These are phyloP conservation scores for Leccinum pellstonianum DNA, from an alignment of 768 basidiomycete species.

Conservation along the genomic window DNA sequence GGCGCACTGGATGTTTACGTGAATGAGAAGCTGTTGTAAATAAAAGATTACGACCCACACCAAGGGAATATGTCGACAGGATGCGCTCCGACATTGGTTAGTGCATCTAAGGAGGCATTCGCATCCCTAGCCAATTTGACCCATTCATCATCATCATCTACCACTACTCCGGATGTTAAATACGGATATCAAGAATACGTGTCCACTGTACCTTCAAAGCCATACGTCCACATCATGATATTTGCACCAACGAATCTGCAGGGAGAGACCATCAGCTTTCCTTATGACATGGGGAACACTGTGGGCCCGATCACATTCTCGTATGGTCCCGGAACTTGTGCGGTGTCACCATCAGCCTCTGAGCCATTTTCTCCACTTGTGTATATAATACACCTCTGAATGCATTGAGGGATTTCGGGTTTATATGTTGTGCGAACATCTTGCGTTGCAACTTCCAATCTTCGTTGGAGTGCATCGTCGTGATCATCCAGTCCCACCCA, in stretches of 20 bases:
- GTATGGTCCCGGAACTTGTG: slow-evolving; percentile 4
- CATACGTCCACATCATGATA: slow-evolving; percentile 8
- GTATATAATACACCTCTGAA: background rate
- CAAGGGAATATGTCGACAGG: slow-evolving; percentile 10
- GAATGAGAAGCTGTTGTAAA: background rate
- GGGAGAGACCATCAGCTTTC: background rate
- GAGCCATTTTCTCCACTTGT: background rate
- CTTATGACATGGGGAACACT: background rate
- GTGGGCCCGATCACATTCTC: background rate
- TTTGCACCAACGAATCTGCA: slow-evolving; percentile 3
- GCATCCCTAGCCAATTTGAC: slow-evolving; percentile 5
- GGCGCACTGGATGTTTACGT: background rate
- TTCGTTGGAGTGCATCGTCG: background rate
- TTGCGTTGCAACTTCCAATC: slow-evolving; percentile 7
- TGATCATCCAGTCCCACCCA: slow-evolving; percentile 10
- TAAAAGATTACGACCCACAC: background rate
- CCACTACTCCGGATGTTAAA: background rate
- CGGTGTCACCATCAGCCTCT: background rate
- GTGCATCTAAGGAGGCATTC: slow-evolving; percentile 4
- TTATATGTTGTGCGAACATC: slow-evolving; percentile 1
- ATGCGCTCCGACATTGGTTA: slow-evolving; percentile 7
- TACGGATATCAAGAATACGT: background rate
- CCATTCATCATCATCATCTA: slow-evolving; percentile 5
- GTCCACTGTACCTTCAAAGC: slow-evolving; percentile 2
- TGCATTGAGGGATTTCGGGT: background rate